Evolutionary conservation across 352 stramenopile genomes (phyloP).

Genomic region (Phytophthora fragariae): DNA sequence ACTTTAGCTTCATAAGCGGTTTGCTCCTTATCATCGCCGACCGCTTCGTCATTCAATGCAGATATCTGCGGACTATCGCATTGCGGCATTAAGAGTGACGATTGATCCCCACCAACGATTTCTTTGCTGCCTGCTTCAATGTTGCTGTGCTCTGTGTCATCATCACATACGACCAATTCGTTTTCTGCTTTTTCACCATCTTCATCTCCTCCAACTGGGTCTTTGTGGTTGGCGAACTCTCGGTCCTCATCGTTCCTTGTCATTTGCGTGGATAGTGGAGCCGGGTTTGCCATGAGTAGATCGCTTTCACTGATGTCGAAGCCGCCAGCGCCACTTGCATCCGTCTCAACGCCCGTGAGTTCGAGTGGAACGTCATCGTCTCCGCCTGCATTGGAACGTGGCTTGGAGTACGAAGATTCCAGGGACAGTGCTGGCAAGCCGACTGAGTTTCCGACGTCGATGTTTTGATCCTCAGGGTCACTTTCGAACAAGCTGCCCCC

Average conservation of each 20-base stretch:
- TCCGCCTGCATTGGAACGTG: slow-evolving; percentile 5
- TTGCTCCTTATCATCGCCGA: neutral
- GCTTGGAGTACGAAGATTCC: slow-evolving; percentile 4
- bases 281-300: neutral
- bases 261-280: neutral
- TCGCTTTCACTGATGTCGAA: neutral
- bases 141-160: too few species aligned
- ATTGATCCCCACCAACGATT: neutral
- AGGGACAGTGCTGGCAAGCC: slow-evolving; percentile 22
- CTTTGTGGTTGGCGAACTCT: too few species aligned
- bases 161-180: too few species aligned
- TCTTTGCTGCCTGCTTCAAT: too few species aligned
- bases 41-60: too few species aligned
- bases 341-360: neutral
- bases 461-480: slow-evolving; percentile 13
- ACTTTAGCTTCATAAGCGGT: neutral
- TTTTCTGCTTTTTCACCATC: too few species aligned
- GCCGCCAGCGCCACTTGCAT: neutral
- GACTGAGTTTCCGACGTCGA: slow-evolving; percentile 19
- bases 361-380: neutral
- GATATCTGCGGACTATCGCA: neutral
- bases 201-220: too few species aligned
- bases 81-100: neutral
- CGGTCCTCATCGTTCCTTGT: too few species aligned
- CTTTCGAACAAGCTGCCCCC: too few species aligned